Evolutionary conservation across 2,329 filamentous ascomycete species (phyloP).

Genomic region (Ophiognomonia clavigignenti-juglandacearum): DNA sequence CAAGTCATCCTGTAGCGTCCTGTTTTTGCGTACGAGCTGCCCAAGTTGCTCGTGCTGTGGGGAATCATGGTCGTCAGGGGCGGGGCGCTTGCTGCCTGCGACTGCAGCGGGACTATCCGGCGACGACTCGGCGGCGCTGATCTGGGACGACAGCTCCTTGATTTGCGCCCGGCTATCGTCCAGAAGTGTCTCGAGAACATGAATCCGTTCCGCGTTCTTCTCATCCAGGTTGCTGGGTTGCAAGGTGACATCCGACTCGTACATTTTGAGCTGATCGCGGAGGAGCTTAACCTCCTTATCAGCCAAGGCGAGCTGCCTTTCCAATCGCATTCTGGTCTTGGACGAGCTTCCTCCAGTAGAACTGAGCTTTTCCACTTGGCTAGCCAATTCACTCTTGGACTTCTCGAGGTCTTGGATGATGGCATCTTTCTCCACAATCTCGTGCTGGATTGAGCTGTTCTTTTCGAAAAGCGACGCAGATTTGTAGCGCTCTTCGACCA

Average conservation of each 20-base stretch:
- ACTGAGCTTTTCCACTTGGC: constrained; percentile 68
- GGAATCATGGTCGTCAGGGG: constrained; percentile 51
- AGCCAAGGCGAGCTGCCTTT: constrained; percentile 79
- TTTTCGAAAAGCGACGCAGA: constrained; percentile 75
- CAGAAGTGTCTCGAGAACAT: constrained; percentile 78
- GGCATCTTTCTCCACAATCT: constrained; percentile 71
- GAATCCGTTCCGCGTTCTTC: constrained; percentile 67
- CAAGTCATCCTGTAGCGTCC: constrained; percentile 76
- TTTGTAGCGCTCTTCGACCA: constrained; percentile 77
- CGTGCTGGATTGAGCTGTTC: constrained; percentile 72
- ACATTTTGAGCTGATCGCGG: constrained; percentile 82
- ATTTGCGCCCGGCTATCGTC: constrained; percentile 83
- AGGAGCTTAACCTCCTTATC: constrained; percentile 93
- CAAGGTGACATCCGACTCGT: constrained; percentile 81
- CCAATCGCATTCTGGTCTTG: constrained; percentile 69
- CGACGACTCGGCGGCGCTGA: constrained; percentile 58
- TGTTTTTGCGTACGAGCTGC: constrained; percentile 80
- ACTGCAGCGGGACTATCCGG: constrained; percentile 29
- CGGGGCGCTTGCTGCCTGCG: constrained; percentile 59
- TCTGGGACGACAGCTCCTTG: constrained; percentile 65
- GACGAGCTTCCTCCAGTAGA: constrained; percentile 40
- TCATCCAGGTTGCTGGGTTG: constrained; percentile 75
- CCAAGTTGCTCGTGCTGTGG: constrained; percentile 65
- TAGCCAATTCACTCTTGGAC: constrained; percentile 59
- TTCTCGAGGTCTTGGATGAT: constrained; percentile 67